Evolutionary conservation across 1,284 basidiomycete species (phyloP).

Genomic region (Marasmius oreades): DNA sequence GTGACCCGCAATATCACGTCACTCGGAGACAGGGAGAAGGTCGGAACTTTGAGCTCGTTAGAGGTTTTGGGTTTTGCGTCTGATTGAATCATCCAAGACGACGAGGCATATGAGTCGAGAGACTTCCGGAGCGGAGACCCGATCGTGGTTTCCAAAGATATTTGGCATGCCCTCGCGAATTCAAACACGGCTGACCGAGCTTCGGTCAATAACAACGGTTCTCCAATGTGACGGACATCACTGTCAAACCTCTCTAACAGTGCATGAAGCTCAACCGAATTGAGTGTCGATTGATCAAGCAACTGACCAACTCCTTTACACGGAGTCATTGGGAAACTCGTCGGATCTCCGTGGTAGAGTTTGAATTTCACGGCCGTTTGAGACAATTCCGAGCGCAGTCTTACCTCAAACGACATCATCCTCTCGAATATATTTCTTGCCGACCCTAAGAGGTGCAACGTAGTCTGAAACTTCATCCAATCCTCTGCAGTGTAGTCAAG

Average conservation of each 20-base stretch:
- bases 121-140: conserved; percentile 81
- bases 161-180: conserved; percentile 75
- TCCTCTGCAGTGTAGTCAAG: conserved; percentile 86
- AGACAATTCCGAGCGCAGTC: conserved; percentile 54
- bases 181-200: conserved; percentile 58
- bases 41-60: conserved; percentile 81
- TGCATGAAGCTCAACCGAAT: conserved; percentile 71
- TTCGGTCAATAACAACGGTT: conserved; percentile 48
- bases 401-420: conserved; percentile 64
- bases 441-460: conserved; percentile 78
- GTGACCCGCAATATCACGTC: conserved; percentile 86
- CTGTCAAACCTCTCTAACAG: conserved; percentile 56
- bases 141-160: conserved; percentile 77
- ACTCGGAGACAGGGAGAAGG: conserved; percentile 90
- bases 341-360: conserved; percentile 50
- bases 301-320: conserved; percentile 71
- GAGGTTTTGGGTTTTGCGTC: conserved; percentile 41
- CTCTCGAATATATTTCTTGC: conserved; percentile 70
- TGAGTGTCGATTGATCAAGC: conserved; percentile 77
- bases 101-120: conserved; percentile 68
- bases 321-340: conserved; percentile 51
- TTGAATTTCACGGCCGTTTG: conserved; percentile 60
- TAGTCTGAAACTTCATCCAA: conserved; percentile 81
- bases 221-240: conserved; percentile 27
- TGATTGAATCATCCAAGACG: conserved; percentile 64